A percentile compares a stretch with the other conserved stretches of the same genome.
phyloP scores from a whole-genome alignment of 1,284 basidiomycete species.

The Trichosporon asahii region DNA sequence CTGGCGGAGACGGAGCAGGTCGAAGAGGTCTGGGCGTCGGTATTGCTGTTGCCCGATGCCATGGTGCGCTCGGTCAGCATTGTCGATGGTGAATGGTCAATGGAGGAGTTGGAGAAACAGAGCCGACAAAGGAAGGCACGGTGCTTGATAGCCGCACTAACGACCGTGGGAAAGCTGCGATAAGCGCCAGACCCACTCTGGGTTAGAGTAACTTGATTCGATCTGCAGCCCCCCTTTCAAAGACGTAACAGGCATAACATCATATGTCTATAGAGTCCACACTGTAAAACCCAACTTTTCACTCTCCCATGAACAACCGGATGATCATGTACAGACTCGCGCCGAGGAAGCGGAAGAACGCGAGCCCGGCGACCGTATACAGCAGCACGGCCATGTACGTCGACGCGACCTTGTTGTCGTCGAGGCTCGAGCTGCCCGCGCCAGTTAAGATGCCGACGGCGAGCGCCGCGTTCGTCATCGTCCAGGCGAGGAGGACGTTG shows the following conservation, averaged over 20 bases:
- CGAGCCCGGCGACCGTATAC: slow-evolving; percentile 74
- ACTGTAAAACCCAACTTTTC: slow-evolving; percentile 27
- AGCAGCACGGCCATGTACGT: slow-evolving; percentile 50
- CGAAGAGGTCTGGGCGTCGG: too few species aligned
- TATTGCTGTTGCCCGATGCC: too few species aligned
- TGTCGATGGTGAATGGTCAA: neutral
- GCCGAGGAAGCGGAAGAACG: slow-evolving; percentile 75
- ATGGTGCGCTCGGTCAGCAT: neutral
- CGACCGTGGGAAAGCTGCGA: neutral
- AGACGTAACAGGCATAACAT: slow-evolving; percentile 1
- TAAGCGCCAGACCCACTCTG: neutral
- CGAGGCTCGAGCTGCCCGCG: neutral
- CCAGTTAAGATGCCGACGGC: slow-evolving; percentile 68
- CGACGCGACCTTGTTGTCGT: slow-evolving; percentile 43
- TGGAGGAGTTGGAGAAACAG: too few species aligned
- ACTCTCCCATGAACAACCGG: slow-evolving; percentile 79
- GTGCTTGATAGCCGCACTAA: neutral
- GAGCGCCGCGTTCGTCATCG: slow-evolving; percentile 72
- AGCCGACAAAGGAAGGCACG: neutral
- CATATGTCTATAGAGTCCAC: neutral
- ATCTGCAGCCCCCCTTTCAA: too few species aligned
- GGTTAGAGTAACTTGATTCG: too few species aligned
- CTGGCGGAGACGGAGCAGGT: too few species aligned
- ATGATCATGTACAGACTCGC: slow-evolving; percentile 72
- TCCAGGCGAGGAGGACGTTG: slow-evolving; percentile 65